Base-by-base conservation (phyloP, 148 eudicot species). In the Nyssa sinensis region DNA sequence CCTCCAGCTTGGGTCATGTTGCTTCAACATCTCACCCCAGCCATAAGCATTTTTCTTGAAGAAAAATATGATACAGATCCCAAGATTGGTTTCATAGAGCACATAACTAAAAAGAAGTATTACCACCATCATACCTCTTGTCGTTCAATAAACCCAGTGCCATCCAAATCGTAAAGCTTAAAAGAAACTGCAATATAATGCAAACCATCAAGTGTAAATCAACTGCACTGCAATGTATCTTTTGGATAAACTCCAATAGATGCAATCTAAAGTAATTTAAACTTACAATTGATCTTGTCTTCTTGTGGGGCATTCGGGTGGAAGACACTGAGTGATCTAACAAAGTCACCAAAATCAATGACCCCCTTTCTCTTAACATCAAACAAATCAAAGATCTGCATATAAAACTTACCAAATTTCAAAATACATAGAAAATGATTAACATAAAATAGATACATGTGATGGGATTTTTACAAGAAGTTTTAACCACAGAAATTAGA, bases 291-390 rank as follows among this genome's bases (percentile, higher is more conserved):
- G 34, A 93, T 93, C 77, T 93, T 93, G 72, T 89, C 94, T 71
- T 93, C 94, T 85, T 76, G 78, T 24, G 97, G 87, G 74, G 92
- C 94, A 83, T 91, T 93, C 47, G 97, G 97, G 75, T 93, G 98
- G 85, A 93, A 93, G 71, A 93, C 91, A 59, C 83, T 88, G 1
- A 93, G 87, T 69, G 94, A 78, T 84, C 90, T 81, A 49, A 93
- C 97, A 78, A 93, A 93, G 83, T 93, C 98, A 55, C 91, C 98
- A 76, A 93, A 93, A 81, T 93, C 98, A 75, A 93, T 90, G 33
- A 84, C 92, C 27, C 98, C 98, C 80, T 83, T 93, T 24, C 78
- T 85, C 74, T 91, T 89, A 70, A 84, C 97, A 81, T 93, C 98
- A 83, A 93, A 93, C 59, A 93, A 86, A 78, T 93, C 94, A 84